A percentile compares a stretch with the other conserved stretches of the same genome.
Evolutionary conservation across 2,329 filamentous ascomycete species (phyloP).

Genomic region (Talaromyces verruculosus): DNA sequence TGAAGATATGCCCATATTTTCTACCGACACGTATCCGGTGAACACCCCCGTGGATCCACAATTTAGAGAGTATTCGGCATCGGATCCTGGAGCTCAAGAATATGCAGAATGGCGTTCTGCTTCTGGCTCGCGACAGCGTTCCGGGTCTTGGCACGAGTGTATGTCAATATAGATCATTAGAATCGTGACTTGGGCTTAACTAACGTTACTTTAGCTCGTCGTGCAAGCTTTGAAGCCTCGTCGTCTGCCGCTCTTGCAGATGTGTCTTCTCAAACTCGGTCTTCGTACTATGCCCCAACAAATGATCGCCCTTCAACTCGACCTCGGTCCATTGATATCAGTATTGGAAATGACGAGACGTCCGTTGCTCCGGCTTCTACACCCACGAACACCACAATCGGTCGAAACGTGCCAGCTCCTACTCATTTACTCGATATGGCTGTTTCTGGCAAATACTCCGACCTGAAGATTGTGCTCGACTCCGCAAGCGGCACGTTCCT

Average conservation of each 20-base stretch:
- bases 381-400: background rate
- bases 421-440: constrained; percentile 23
- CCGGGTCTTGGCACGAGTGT: background rate
- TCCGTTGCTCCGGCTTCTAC: background rate
- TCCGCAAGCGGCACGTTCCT: constrained; percentile 25
- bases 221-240: background rate
- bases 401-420: background rate
- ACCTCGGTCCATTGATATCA: background rate
- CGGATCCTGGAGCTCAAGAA: background rate
- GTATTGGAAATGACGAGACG: background rate
- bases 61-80: background rate
- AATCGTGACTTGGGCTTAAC: background rate
- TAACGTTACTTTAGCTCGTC: background rate
- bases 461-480: constrained; percentile 27
- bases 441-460: constrained; percentile 24
- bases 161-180: background rate
- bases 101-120: background rate
- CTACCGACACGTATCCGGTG: background rate
- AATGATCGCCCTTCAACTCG: background rate
- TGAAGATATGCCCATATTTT: background rate
- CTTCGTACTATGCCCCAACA: background rate
- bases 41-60: background rate
- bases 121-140: too few species aligned
- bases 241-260: background rate
- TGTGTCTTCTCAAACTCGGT: background rate